phyloP scores from a whole-genome alignment of 768 basidiomycete genomes.

The Daedalea quercina region DNA sequence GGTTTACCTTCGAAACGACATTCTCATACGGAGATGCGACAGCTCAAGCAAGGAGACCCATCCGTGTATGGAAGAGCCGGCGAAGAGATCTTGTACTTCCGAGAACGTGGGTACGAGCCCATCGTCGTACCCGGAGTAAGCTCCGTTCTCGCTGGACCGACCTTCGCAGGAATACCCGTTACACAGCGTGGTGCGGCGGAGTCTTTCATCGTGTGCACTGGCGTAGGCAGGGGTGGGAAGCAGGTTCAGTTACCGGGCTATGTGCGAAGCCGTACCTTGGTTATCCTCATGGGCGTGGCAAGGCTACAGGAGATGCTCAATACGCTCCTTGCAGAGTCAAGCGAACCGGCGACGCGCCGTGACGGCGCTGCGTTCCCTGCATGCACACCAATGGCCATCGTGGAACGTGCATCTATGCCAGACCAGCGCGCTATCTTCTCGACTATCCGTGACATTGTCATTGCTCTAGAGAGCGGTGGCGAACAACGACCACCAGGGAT shows the following conservation, averaged over 20 bases:
- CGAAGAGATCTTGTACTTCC: conserved; percentile 92
- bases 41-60: conserved; percentile 98
- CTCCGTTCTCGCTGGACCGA: conserved; percentile 85
- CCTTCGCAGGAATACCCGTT: conserved; percentile 86
- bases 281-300: conserved; percentile 95
- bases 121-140: conserved; percentile 85
- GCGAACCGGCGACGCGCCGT: conserved; percentile 18
- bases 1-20: neutral
- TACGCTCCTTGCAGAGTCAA: conserved; percentile 35
- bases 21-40: conserved; percentile 2
- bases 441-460: conserved; percentile 66
- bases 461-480: conserved; percentile 65
- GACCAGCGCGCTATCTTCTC: conserved; percentile 84
- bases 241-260: conserved; percentile 84
- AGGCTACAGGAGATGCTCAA: conserved; percentile 66
- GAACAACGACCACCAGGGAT: conserved; percentile 94
- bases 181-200: conserved; percentile 95
- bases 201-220: conserved; percentile 85
- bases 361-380: conserved; percentile 61
- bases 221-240: conserved; percentile 83
- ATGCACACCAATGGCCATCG: conserved; percentile 80
- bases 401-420: conserved; percentile 90
- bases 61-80: conserved; percentile 91
- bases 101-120: conserved; percentile 75
- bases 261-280: conserved; percentile 70